Evolutionary conservation across 495 filamentous ascomycete genomes (phyloP).

Genomic region (Xylaria flabelliformis): DNA sequence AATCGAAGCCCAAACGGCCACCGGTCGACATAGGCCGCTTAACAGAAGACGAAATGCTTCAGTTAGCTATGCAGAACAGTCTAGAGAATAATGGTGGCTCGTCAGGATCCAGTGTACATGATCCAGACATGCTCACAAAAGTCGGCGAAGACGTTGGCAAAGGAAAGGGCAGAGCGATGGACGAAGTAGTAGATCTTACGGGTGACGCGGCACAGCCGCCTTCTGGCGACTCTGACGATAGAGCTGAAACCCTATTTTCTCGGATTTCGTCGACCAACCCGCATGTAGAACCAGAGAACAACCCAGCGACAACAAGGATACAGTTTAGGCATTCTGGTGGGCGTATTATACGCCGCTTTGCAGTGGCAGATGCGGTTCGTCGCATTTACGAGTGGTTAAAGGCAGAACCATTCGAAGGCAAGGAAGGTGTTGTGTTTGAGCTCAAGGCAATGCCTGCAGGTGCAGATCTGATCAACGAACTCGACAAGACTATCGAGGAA

Average conservation of each 20-base stretch:
- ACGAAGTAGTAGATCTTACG: slow-evolving; percentile 34
- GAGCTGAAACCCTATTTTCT: slow-evolving; percentile 59
- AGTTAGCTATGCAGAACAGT: slow-evolving; percentile 90
- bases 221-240: slow-evolving; percentile 16
- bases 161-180: slow-evolving; percentile 67
- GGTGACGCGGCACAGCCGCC: slow-evolving; percentile 25
- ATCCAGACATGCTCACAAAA: slow-evolving; percentile 87
- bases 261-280: slow-evolving; percentile 72
- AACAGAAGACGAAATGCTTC: slow-evolving; percentile 96
- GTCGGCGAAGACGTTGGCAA: slow-evolving; percentile 59
- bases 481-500: slow-evolving; percentile 76
- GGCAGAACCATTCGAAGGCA: slow-evolving; percentile 76
- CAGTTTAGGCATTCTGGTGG: slow-evolving; percentile 87
- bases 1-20: slow-evolving; percentile 74
- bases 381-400: slow-evolving; percentile 97
- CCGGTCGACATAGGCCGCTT: slow-evolving; percentile 80
- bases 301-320: slow-evolving; percentile 78
- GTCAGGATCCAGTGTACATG: slow-evolving; percentile 52
- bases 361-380: slow-evolving; percentile 76
- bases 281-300: slow-evolving; percentile 76
- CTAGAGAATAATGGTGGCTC: slow-evolving; percentile 55
- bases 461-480: slow-evolving; percentile 75
- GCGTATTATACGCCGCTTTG: slow-evolving; percentile 82
- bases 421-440: slow-evolving; percentile 80
- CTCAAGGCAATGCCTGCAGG: slow-evolving; percentile 74